Conservation (phyloP, 1,284 basidiomycete genomes). For the Cystobasidium slooffiae region DNA sequence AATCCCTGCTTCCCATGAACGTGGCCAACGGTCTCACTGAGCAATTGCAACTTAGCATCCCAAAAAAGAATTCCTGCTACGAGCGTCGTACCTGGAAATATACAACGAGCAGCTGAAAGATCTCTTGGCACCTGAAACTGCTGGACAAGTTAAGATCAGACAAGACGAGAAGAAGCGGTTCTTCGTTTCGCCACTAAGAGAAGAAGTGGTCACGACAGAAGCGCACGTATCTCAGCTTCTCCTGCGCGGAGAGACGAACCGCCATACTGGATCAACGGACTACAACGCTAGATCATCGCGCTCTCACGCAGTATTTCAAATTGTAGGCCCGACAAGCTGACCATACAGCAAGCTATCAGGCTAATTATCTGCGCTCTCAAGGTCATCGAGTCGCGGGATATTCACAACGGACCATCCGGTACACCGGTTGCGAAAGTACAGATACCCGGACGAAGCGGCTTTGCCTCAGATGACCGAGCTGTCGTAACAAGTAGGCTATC, state of each 20-base stretch:
- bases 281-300: constrained; percentile 95
- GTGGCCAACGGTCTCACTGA: neutral
- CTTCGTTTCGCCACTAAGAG: constrained; percentile 72
- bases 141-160: constrained; percentile 48
- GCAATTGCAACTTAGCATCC: constrained; percentile 56
- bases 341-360: neutral
- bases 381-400: constrained; percentile 57
- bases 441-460: constrained; percentile 18
- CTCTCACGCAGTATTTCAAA: constrained; percentile 88
- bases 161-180: constrained; percentile 55
- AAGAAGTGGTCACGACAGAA: constrained; percentile 88
- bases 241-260: constrained; percentile 79
- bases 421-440: neutral
- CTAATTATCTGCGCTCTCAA: constrained; percentile 45
- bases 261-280: constrained; percentile 86
- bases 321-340: constrained; percentile 62
- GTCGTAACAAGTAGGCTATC: constrained; percentile 61
- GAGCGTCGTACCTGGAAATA: constrained; percentile 93
- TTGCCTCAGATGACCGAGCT: constrained; percentile 21
- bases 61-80: constrained; percentile 85
- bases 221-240: constrained; percentile 84
- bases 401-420: constrained; percentile 20
- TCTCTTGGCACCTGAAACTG: constrained; percentile 69
- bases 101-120: constrained; percentile 95
- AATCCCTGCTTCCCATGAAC: too few species aligned